These are phyloP conservation scores for Rhizomucor pusillus DNA, from an alignment of 371 early-diverging fungal genomes.

Conservation along the genomic window DNA sequence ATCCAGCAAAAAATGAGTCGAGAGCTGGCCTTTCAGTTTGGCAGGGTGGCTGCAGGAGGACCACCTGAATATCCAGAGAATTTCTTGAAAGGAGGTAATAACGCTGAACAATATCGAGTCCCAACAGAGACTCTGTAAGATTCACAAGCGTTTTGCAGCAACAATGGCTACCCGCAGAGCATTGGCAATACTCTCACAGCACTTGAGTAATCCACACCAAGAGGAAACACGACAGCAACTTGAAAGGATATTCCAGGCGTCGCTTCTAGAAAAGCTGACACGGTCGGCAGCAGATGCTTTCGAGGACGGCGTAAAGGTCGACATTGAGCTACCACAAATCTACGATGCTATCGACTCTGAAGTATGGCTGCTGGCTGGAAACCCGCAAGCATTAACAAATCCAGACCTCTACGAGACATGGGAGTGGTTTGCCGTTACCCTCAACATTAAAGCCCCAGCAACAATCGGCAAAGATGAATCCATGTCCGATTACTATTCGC, in stretches of 20 bases:
- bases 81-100: conserved; percentile 57
- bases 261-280: conserved; percentile 35
- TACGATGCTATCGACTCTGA: conserved; percentile 52
- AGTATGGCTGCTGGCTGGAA: conserved; percentile 55
- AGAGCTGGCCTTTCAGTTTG: no score
- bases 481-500: conserved; percentile 38
- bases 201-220: conserved; percentile 22
- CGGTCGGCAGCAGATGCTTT: conserved; percentile 26
- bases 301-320: conserved; percentile 21
- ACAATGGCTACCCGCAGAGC: conserved; percentile 48
- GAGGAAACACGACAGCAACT: conserved; percentile 15
- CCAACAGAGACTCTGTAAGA: neutral
- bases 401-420: conserved; percentile 26
- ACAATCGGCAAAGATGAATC: conserved; percentile 37
- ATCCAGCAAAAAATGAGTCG: conserved; percentile 48
- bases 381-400: conserved; percentile 23
- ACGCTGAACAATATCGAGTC: neutral
- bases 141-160: conserved; percentile 14
- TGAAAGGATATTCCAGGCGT: conserved; percentile 37
- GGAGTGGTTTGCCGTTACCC: conserved; percentile 44
- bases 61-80: conserved; percentile 58
- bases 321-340: conserved; percentile 46
- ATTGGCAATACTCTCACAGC: conserved; percentile 30
- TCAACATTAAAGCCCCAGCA: conserved; percentile 18
- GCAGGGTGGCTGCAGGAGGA: conserved; percentile 46